Evolutionary conservation across 108 stramenopile genomes (phyloP).

Genomic region (Poteriospumella lacustris): DNA sequence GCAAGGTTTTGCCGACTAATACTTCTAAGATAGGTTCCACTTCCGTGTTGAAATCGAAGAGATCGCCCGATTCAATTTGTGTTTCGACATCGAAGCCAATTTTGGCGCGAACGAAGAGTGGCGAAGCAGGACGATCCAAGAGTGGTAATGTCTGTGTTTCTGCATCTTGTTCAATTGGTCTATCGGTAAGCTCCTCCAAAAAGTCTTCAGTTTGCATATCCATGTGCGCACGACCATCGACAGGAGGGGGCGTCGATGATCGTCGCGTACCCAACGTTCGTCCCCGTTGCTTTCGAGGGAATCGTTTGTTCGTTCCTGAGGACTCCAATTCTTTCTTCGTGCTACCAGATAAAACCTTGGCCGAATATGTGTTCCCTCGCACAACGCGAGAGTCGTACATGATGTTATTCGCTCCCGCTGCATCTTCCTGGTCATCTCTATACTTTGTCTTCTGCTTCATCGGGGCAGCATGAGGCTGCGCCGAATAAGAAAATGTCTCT

Average conservation of each 20-base stretch:
- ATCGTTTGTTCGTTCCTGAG: conserved; percentile 30
- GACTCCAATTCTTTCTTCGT: conserved; percentile 33
- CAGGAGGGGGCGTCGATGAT: conserved; percentile 49
- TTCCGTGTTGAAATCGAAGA: conserved; percentile 65
- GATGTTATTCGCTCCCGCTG: conserved; percentile 31
- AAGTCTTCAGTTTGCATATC: conserved; percentile 60
- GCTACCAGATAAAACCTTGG: conserved; percentile 37
- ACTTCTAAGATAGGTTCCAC: conserved; percentile 64
- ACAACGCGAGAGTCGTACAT: conserved; percentile 57
- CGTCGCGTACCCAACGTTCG: neutral
- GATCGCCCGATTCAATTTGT: conserved; percentile 59
- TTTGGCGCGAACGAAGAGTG: conserved; percentile 58
- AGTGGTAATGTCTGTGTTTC: conserved; percentile 60
- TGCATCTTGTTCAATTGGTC: conserved; percentile 44
- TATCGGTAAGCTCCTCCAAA: conserved; percentile 59
- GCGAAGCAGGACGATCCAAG: conserved; percentile 51
- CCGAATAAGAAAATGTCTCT: conserved; percentile 28
- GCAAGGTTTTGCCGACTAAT: conserved; percentile 61
- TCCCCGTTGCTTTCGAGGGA: conserved; percentile 24
- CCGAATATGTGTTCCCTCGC: conserved; percentile 64
- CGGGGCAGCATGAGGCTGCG: conserved; percentile 32
- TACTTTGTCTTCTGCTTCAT: neutral
- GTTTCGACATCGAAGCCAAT: conserved; percentile 54
- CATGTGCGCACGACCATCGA: conserved; percentile 51
- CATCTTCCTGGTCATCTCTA: conserved; percentile 1